phyloP scores from a whole-genome alignment of 75 land plant species.

The Pinus albicaulis region DNA sequence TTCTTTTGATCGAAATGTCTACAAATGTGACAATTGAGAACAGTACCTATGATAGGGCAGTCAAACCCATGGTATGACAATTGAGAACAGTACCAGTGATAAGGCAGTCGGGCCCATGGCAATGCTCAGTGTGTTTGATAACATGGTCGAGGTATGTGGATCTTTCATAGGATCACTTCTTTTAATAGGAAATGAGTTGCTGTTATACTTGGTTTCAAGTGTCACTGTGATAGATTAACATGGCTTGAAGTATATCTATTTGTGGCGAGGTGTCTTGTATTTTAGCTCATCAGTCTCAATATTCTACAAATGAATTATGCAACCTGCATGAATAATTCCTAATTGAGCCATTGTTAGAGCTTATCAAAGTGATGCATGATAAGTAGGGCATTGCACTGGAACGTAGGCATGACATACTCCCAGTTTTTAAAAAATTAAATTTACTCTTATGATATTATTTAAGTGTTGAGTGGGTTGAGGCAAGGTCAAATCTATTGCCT shows the following conservation, averaged over 20 bases:
- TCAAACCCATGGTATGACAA: constrained; percentile 46
- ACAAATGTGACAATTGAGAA: constrained; percentile 47
- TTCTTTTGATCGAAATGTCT: not conserved
- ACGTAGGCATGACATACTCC: too few relatives aligned
- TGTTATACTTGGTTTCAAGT: not conserved
- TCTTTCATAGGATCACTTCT: not conserved
- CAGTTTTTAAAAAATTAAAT: too few relatives aligned
- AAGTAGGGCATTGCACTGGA: not conserved
- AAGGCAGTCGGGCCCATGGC: constrained; percentile 56
- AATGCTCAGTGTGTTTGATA: constrained; percentile 42
- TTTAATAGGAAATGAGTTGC: too few relatives aligned
- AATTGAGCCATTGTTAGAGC: not conserved
- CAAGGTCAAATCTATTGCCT: too few relatives aligned
- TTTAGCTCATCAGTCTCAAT: not conserved
- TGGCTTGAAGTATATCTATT: not conserved
- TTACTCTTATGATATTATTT: too few relatives aligned
- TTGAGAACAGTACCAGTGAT: constrained; percentile 48
- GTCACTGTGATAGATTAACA: not conserved
- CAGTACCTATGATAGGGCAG: constrained; percentile 44
- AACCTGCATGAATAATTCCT: not conserved
- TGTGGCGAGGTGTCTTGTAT: not conserved
- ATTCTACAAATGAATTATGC: not conserved
- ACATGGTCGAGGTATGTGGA: constrained; percentile 50
- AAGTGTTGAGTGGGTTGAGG: too few relatives aligned
- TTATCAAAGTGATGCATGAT: not conserved